Base-by-base conservation (phyloP, 73 alveolate species). In the Symbiodinium natans region DNA sequence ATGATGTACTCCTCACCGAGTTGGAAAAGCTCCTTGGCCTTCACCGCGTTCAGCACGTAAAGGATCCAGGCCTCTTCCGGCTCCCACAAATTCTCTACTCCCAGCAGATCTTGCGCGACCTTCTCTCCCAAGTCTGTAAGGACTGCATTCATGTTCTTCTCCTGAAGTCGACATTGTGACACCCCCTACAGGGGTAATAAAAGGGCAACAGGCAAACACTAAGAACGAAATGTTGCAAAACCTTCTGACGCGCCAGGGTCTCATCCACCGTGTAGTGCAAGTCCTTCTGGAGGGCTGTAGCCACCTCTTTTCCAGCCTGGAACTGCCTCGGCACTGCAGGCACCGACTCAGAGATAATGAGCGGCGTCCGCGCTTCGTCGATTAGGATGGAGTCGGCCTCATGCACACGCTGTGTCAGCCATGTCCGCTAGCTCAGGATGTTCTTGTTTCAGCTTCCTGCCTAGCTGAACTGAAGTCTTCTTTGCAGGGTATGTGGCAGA, bases 31-130 rank as follows among this genome's bases (percentile, higher is more conserved):
- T 90, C 97, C 89, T 90, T 90, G 52, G 97, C 97, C 88, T 90
- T 90, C 56, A 90, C 89, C 15, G 97, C 97, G 41, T 90, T 90
- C 89, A 90, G 82, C 41, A 90, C 97, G 77, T 90, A 90, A 52
- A 90, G 48, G 75, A 90, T 90, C 97, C 97, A 90, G 17, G 97
- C 97, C 63, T 90, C 93, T 83, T 87, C 94, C 8, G 94, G 94
- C 74, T 87, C 94, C 94, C 94, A 87, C 29, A 87, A 41, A 33
- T 87, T 87, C 93, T 86, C 93, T 17, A 86, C 93, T 39, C 59
- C 82, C 54, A 86, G 54, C 83, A 86, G 34, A 39, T 86, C 93
- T 29, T 86, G 93, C 38, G 93, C 93, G 40, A 88, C 95, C 71
- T 88, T 88, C 86, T 88, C 95, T 0, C 95, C 95, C 74, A 88